phyloP scores from a whole-genome alignment of 768 basidiomycete species.

The Phanerochaete carnosa region DNA sequence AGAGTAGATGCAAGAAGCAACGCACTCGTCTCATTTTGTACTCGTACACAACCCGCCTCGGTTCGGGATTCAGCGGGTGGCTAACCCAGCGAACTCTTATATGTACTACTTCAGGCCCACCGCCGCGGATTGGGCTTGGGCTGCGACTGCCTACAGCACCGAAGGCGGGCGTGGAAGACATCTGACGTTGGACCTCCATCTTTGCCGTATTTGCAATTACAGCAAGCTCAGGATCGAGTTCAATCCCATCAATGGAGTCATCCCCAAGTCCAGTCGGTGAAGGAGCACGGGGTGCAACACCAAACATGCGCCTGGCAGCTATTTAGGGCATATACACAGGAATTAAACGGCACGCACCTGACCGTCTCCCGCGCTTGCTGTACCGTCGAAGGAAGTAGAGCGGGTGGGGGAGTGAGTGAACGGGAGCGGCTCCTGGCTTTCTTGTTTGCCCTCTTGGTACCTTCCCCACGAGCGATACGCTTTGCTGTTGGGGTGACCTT shows the following conservation, averaged over 20 bases:
- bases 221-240: slow-evolving; percentile 61
- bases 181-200: slow-evolving; percentile 24
- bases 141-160: slow-evolving; percentile 7
- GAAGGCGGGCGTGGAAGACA: slow-evolving; percentile 15
- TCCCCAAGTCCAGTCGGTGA: slow-evolving; percentile 46
- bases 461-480: neutral
- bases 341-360: slow-evolving; percentile 36
- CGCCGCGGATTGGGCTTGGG: slow-evolving; percentile 22
- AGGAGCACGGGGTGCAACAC: slow-evolving; percentile 44
- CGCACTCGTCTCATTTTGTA: slow-evolving; percentile 39
- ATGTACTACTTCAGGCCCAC: slow-evolving; percentile 38
- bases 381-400: slow-evolving; percentile 49
- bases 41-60: slow-evolving; percentile 50
- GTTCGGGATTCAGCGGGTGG: slow-evolving; percentile 52
- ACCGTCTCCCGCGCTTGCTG: slow-evolving; percentile 57
- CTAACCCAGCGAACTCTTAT: slow-evolving; percentile 62
- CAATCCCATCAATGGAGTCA: slow-evolving; percentile 47
- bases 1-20: neutral
- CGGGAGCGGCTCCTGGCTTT: slow-evolving; percentile 57
- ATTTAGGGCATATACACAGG: slow-evolving; percentile 11
- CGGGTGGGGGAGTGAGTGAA: slow-evolving; percentile 77
- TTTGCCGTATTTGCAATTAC: slow-evolving; percentile 45
- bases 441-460: slow-evolving; percentile 17
- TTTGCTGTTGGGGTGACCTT: slow-evolving; percentile 15
- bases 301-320: neutral